Conservation (phyloP, 179 eudicot species). For the Silene noctiflora region DNA sequence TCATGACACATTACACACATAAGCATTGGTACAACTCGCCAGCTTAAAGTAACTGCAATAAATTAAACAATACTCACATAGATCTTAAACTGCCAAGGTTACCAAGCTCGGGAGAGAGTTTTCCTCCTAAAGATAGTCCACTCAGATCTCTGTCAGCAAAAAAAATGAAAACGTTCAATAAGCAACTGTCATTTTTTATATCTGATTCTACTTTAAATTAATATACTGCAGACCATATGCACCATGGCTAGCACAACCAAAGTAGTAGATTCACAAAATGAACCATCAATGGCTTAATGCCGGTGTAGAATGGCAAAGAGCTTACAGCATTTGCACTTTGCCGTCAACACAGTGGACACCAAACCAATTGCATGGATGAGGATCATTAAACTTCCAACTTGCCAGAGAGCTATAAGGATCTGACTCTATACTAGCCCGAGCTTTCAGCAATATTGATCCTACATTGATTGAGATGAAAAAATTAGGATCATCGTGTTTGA, state of each 20-base stretch:
- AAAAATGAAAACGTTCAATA: constrained; percentile 4
- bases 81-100: constrained; percentile 57
- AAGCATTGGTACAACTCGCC: neutral
- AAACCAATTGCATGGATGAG: constrained; percentile 67
- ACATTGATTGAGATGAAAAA: constrained; percentile 24
- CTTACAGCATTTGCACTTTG: constrained; percentile 85
- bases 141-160: constrained; percentile 49
- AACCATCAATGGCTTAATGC: neutral
- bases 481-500: constrained; percentile 14
- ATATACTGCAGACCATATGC: neutral
- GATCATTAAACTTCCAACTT: constrained; percentile 59
- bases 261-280: neutral
- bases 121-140: constrained; percentile 64
- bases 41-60: neutral
- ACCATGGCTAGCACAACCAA: neutral
- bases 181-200: neutral
- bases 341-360: constrained; percentile 71
- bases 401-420: constrained; percentile 70
- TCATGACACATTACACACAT: neutral
- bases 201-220: neutral
- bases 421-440: constrained; percentile 43
- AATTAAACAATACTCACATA: constrained; percentile 52
- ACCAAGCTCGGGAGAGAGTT: constrained; percentile 62
- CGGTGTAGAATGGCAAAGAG: constrained; percentile 20
- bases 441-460: constrained; percentile 69